Percentiles rank a stretch among this genome's conserved stretches.
phyloP scores from a whole-genome alignment of 176 grass and related monocot species.

The Aegilops bicornis region DNA sequence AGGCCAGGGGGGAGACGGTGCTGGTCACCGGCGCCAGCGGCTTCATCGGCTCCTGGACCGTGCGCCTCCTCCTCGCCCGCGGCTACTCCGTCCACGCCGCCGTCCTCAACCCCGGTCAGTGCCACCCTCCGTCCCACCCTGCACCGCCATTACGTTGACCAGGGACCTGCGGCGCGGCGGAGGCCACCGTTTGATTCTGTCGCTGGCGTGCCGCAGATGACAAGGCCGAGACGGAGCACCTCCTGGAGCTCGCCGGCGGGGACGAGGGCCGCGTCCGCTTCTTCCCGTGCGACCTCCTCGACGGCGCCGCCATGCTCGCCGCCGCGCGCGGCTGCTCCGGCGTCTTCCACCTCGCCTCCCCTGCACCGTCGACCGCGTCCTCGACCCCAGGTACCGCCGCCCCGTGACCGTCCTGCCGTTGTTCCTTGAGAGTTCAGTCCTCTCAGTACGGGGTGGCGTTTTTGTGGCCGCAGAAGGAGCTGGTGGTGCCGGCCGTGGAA shows the following conservation, averaged over 20 bases:
- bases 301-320: constrained; percentile 46
- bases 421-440: neutral
- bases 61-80: constrained; percentile 61
- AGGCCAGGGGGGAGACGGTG: constrained; percentile 33
- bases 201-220: constrained; percentile 46
- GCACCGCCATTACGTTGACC: no score
- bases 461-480: constrained; percentile 44
- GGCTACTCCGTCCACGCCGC: constrained; percentile 80
- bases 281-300: constrained; percentile 76
- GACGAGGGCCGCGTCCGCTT: constrained; percentile 49
- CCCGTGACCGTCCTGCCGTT: neutral
- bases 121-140: neutral
- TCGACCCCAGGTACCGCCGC: constrained; percentile 54
- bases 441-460: neutral
- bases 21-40: constrained; percentile 87
- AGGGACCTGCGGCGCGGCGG: neutral
- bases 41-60: constrained; percentile 78
- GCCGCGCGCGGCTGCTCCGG: constrained; percentile 55
- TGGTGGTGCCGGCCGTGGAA: constrained; percentile 75
- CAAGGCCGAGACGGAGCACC: constrained; percentile 78
- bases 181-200: neutral
- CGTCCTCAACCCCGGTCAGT: constrained; percentile 68
- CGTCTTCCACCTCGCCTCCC: constrained; percentile 89
- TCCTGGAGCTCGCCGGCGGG: constrained; percentile 51
- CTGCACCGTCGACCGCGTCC: constrained; percentile 62